Evolutionary conservation across 2,329 filamentous ascomycete species (phyloP), one percentile per base, ranked within the genome.

Genomic region (Paraphaeosphaeria sporulosa): DNA sequence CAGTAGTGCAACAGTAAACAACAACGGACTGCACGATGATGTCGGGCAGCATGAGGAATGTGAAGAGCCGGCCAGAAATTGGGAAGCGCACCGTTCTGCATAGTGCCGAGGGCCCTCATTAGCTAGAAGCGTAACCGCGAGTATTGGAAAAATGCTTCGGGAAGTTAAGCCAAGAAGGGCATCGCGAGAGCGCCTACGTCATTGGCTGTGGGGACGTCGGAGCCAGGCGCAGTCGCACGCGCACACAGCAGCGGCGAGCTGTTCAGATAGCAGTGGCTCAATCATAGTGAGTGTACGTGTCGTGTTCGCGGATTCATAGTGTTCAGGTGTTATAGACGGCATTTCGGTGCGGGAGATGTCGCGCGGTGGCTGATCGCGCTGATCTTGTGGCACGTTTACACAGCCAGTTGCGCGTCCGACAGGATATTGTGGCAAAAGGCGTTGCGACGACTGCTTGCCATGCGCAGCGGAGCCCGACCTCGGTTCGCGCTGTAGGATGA

Each of bases 111-210:
- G 38, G 19, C 38, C 23, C 51, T 52, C 13, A 48, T 36, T 43
- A 49, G 54, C 38, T 36, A 46, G 47, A 21, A 15, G 46, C 6
- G 34, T n/a, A 49, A 32, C 32, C 17, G 46, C 19, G 12, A 42
- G 59, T 60, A 53, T 57, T 54, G 55, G 46, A 51, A 54, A 51
- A 54, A 27, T 58, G 40, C 23, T 49, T 21, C 42, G 51, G 59
- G 51, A 53, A 23, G 36, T 59, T 57, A 46, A 50, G 60, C 61
- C 60, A 58, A 56, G 47, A 46, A 17, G 4, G 25, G 38, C 23
- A 42, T 43, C 23, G 38, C 19, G 25, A 43, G 4, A 47, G 42
- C 25, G 27, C 52, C 46, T 70, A 71, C 71, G 70, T 75, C 70
- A 74, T 70, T 66, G 65, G 61, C 51, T 57, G 38, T 15, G n/a